Evolutionary conservation across 768 basidiomycete species (phyloP).

Genomic region (Auricularia sp.): DNA sequence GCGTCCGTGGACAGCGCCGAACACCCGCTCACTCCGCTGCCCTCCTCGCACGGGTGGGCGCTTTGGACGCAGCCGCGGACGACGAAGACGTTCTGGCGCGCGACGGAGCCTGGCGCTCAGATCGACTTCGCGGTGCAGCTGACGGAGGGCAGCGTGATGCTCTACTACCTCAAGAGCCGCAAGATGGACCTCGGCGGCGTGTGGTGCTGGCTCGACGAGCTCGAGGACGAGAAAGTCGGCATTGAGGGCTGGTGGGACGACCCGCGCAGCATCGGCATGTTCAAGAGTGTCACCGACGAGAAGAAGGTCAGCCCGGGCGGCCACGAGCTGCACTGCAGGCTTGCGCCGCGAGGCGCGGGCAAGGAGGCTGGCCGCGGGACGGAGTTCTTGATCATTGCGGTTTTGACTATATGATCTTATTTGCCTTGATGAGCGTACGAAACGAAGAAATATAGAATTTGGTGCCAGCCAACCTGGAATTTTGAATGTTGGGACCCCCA

Average conservation of each 20-base stretch:
- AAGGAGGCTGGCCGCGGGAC: background rate
- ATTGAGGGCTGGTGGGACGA: background rate
- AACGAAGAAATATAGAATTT: no score
- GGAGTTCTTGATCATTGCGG: background rate
- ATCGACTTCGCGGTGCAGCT: background rate
- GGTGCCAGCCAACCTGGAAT: no score
- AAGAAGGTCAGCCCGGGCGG: background rate
- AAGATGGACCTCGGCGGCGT: conserved; percentile 1
- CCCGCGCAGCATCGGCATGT: background rate
- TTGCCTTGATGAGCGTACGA: no score
- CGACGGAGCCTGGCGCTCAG: conserved; percentile 1
- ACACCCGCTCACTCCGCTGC: conserved; percentile 1
- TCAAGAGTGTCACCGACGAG: background rate
- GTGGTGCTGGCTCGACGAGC: background rate
- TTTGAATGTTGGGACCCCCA: no score
- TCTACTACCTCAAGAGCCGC: conserved; percentile 4
- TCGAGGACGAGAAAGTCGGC: background rate
- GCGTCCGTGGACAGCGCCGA: background rate
- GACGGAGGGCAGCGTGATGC: background rate
- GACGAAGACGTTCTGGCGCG: conserved; percentile 1
- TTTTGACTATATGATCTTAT: no score
- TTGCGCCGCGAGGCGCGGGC: background rate
- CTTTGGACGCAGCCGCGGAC: conserved; percentile 1
- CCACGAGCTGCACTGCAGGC: background rate
- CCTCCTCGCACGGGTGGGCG: conserved; percentile 1